Base-by-base conservation (phyloP, 768 basidiomycete species). In the Hygrophoropsis aurantiaca region DNA sequence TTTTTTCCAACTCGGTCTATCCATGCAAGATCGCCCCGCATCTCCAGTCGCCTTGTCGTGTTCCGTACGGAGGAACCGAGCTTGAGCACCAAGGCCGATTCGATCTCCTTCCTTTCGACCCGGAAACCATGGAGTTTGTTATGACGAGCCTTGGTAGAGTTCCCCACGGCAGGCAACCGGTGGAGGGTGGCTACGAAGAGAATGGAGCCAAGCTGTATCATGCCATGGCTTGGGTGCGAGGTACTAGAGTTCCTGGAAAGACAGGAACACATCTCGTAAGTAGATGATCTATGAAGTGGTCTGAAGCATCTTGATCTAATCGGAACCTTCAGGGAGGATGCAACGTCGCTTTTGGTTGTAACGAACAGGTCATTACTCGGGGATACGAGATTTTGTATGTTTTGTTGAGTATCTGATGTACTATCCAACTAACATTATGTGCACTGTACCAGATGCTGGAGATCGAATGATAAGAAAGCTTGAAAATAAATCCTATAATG, bases 101-200 rank as follows among this genome's bases (percentile, higher is more conserved):
- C 53, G 88, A 91, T 61, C 66, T 93, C 27, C 74, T 93, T 0
- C 87, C 89, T 3, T 85, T 87, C 60, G 76, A 79, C 33, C 66
- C 73, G 0, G 63, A 68, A 20, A 78, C 75, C 44, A 92, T 92
- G 89, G 88, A 88, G 62, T 87, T 79, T 74, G 85, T 91, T 6
- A 69, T 39, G 0, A 79, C 87, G 0, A 74, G 78, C 10, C 62
- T 78, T 47, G 89, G 89, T 3, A 69, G 64, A 36, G 72, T 87
- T 44, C 83, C 88, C 5, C 52, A 60, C 3, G 81, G 80, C 4
- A 70, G 81, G 26, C 63, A 69, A 11, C 83, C 84, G 0, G 72
- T 90, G 15, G 81, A 85, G 55, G 90, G 87, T 1, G 87, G 85
- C 1, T 87, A 87, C 51, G 89, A 91, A 65, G 82, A 87, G 26